Evolutionary conservation across 2,329 filamentous ascomycete genomes (phyloP).

Genomic region (Trichoderma asperellum): DNA sequence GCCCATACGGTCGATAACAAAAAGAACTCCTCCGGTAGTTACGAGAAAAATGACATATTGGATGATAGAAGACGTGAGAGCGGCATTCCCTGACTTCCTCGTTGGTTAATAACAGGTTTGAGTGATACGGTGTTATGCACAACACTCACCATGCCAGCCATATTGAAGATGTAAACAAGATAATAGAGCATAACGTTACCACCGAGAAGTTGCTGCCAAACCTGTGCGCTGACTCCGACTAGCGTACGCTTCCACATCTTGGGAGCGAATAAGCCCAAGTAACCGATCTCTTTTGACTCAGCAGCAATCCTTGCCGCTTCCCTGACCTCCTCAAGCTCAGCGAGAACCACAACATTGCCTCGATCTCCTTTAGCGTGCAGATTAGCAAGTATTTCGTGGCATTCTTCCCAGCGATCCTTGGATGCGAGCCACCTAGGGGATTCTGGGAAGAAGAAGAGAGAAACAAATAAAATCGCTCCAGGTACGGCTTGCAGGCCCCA

Average conservation of each 20-base stretch:
- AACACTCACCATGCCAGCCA: slow-evolving; percentile 54
- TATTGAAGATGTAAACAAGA: slow-evolving; percentile 64
- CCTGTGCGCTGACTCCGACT: slow-evolving; percentile 55
- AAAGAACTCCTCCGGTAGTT: slow-evolving; percentile 40
- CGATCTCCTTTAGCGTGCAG: neutral
- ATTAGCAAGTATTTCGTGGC: neutral
- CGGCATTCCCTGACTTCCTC: neutral
- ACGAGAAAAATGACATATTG: slow-evolving; percentile 16
- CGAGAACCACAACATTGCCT: neutral
- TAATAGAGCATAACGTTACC: slow-evolving; percentile 63
- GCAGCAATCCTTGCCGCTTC: slow-evolving; percentile 46
- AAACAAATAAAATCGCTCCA: neutral
- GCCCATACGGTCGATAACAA: slow-evolving; percentile 40
- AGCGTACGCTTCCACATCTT: slow-evolving; percentile 56
- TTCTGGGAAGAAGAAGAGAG: slow-evolving; percentile 11
- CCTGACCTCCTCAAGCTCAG: slow-evolving; percentile 16
- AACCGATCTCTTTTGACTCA: slow-evolving; percentile 45
- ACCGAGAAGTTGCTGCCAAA: slow-evolving; percentile 59
- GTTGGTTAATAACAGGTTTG: neutral
- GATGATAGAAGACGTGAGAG: slow-evolving; percentile 5
- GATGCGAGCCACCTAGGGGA: neutral
- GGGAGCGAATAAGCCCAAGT: slow-evolving; percentile 51
- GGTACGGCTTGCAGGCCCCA: slow-evolving; percentile 2
- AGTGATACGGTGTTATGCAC: neutral
- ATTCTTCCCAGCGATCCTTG: slow-evolving; percentile 13